Percentiles rank a stretch among this genome's conserved stretches.
Conservation (phyloP, 2,329 filamentous ascomycete genomes). For the Rutstroemia sp. region DNA sequence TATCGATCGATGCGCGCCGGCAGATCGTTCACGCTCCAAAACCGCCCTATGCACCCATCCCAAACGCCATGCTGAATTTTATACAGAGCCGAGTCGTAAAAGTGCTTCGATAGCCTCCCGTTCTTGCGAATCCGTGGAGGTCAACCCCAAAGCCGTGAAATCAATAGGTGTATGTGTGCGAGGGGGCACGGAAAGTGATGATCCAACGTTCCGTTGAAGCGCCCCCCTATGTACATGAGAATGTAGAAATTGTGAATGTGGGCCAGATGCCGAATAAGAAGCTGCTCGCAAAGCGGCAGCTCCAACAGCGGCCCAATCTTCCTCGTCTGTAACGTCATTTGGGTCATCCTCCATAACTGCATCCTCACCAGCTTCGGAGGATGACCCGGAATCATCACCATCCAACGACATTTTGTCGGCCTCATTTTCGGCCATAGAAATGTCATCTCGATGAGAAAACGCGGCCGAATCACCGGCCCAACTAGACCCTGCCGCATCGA, state of each 20-base stretch:
- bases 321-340: constrained; percentile 85
- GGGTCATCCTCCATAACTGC: constrained; percentile 67
- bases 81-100: constrained; percentile 73
- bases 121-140: constrained; percentile 60
- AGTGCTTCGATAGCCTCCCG: constrained; percentile 76
- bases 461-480: constrained; percentile 63
- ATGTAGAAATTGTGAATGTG: constrained; percentile 26
- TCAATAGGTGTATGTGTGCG: constrained; percentile 40
- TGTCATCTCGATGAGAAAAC: constrained; percentile 64
- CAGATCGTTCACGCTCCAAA: constrained; percentile 26
- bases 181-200: constrained; percentile 27
- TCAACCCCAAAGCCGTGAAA: constrained; percentile 35
- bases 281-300: constrained; percentile 72
- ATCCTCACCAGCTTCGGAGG: constrained; percentile 62
- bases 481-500: constrained; percentile 49
- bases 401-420: constrained; percentile 93
- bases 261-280: constrained; percentile 49
- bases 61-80: constrained; percentile 31
- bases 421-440: constrained; percentile 70
- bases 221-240: constrained; percentile 41
- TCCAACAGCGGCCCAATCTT: constrained; percentile 89
- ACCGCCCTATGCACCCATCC: constrained; percentile 21
- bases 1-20: constrained; percentile 29
- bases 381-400: constrained; percentile 60
- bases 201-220: constrained; percentile 17